These are phyloP conservation scores for Ensete glaucum DNA, from an alignment of 176 grass and related monocot genomes.

Conservation along the genomic window DNA sequence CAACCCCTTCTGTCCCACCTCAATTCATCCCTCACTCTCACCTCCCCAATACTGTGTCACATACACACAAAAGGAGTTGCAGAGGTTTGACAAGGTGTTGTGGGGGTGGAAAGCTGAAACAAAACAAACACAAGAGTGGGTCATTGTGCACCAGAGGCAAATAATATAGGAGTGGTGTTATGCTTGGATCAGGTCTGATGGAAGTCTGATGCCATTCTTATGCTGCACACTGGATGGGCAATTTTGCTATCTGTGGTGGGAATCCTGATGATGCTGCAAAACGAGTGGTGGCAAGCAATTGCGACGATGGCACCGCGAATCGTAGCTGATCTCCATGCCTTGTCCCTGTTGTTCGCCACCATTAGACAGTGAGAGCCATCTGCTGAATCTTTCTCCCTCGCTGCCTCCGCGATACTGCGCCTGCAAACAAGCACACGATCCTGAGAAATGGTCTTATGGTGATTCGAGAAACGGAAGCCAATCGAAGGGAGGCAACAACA, in stretches of 20 bases:
- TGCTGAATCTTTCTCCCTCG: too few species aligned
- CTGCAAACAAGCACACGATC: too few species aligned
- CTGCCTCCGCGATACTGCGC: too few species aligned
- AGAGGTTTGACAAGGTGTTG: too few species aligned
- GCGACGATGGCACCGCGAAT: not conserved
- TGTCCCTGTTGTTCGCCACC: slow-evolving; percentile 6
- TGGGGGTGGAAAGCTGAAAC: too few species aligned
- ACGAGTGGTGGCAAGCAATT: not conserved
- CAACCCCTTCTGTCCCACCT: too few species aligned
- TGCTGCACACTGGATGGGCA: not conserved
- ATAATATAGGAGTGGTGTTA: not conserved
- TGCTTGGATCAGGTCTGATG: slow-evolving; percentile 10
- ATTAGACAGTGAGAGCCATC: not conserved
- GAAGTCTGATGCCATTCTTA: not conserved
- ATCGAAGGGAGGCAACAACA: not conserved
- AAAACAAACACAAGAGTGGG: not conserved
- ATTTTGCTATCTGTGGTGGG: not conserved
- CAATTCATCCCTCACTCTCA: too few species aligned
- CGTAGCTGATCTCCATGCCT: slow-evolving; percentile 21
- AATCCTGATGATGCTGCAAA: too few species aligned
- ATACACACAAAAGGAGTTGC: too few species aligned
- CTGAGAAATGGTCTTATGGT: too few species aligned
- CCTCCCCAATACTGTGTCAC: too few species aligned
- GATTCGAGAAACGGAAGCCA: too few species aligned
- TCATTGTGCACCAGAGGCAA: not conserved